Evolutionary conservation across 257 asterid genomes (phyloP), one percentile per base, ranked within the genome.

Genomic region (Solanum tacnaense): DNA sequence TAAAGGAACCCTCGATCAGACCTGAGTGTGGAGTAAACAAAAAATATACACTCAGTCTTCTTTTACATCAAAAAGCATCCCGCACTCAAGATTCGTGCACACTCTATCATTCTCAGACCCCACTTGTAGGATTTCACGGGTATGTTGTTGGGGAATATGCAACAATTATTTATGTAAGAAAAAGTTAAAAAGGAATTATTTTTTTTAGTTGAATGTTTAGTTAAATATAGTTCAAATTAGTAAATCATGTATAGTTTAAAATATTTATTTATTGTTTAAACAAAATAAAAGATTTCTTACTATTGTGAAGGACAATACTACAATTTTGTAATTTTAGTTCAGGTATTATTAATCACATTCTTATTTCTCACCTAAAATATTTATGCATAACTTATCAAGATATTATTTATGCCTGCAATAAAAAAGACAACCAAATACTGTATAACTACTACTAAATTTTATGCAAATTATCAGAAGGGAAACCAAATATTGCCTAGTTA

Each of bases 1-100:
- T 97, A 97, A 76, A 97, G 98, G 89, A 97, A 97, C 87, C 93
- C 92, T 90, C 94, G 90, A 25, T 94, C 98, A 21, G 99, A 96
- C 90, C 98, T 95, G 95, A 88, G 86, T 65, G 84, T 65, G 84
- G 79, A 88, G 67, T 34, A 86, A 83, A 89, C 29, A 81, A 20
- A 6, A 81, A n/a, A n/a, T n/a, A 62, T n/a, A 62, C 31, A 62
- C 31, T 62, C 32, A n/a, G 15, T 62, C 13, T 60, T 62, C 70
- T 62, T 23, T 62, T 62, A 23, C 29, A 4, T n/a, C 70, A 62
- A 23, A 62, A 62, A 62, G 70, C 29, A 23, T 10, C 29, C 70
- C 6, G 13, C 13, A 60, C 13, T 60, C 70, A 23, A 60, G 70
- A 60, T 60, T 60, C 4, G 2, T 56, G 65, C 18, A 56, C n/a